These are phyloP conservation scores for Phytopythium litorale DNA, from an alignment of 352 stramenopile genomes.

Conservation along the genomic window DNA sequence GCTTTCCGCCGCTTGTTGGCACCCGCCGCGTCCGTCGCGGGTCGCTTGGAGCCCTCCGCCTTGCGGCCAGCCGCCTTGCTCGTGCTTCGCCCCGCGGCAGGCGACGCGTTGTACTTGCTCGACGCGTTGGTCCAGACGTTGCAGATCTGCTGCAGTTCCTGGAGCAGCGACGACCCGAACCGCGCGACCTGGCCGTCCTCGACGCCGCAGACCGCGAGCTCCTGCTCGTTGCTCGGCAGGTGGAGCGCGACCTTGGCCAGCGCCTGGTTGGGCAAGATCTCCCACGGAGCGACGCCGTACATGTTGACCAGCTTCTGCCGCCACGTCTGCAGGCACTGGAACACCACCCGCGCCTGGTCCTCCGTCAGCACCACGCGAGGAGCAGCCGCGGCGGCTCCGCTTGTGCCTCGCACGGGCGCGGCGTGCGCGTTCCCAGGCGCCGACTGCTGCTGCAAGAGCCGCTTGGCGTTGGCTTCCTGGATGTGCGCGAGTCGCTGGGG, in stretches of 20 bases:
- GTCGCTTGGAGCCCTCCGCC: conserved; percentile 16
- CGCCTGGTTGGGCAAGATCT: conserved; percentile 68
- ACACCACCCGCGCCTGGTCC: conserved; percentile 56
- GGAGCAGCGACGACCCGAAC: conserved; percentile 59
- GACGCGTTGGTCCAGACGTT: neutral
- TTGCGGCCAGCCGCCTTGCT: conserved; percentile 10
- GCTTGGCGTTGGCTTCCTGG: conserved; percentile 62
- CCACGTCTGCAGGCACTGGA: conserved; percentile 73
- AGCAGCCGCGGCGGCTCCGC: neutral
- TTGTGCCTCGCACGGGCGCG: conserved; percentile 6
- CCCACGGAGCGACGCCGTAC: conserved; percentile 61
- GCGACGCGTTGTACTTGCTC: conserved; percentile 11
- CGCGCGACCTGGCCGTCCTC: conserved; percentile 38
- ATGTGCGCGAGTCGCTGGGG: conserved; percentile 91
- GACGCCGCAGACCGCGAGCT: conserved; percentile 54
- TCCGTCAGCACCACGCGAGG: conserved; percentile 38
- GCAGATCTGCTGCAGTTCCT: conserved; percentile 38
- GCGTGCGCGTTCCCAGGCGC: neutral
- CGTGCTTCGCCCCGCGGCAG: conserved; percentile 9
- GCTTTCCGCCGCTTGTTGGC: conserved; percentile 22
- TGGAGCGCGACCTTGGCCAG: conserved; percentile 70
- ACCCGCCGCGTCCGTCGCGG: conserved; percentile 12
- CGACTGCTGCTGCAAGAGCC: conserved; percentile 48
- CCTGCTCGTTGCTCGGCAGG: conserved; percentile 45
- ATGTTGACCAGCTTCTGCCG: conserved; percentile 76